A percentile compares a stretch with the other conserved stretches of the same genome.
Conservation (phyloP, 169 alveolate species). For the Ichthyophthirius multifiliis region DNA sequence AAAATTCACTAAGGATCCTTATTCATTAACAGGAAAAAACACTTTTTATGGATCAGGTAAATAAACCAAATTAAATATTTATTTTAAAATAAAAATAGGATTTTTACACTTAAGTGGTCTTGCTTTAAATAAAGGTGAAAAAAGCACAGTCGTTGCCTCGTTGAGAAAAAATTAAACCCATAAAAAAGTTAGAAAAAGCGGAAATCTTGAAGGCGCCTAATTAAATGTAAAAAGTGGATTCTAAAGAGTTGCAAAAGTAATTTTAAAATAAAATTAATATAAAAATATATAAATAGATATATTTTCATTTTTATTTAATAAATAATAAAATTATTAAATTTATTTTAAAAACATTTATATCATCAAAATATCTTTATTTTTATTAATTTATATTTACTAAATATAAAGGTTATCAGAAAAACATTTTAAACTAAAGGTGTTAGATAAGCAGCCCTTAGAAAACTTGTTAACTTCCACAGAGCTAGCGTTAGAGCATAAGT, state of each 20-base stretch:
- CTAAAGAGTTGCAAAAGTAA: conserved; percentile 8
- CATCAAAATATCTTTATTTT: not conserved
- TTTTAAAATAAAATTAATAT: no score
- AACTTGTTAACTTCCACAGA: conserved; percentile 14
- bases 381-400: not conserved
- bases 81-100: not conserved
- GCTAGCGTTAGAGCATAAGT: conserved; percentile 9
- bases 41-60: conserved; percentile 16
- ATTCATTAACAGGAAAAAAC: conserved; percentile 4
- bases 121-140: not conserved
- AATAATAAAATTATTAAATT: no score
- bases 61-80: no score
- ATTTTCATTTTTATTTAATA: no score
- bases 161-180: not conserved
- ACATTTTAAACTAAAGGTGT: conserved; percentile 5
- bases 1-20: conserved; percentile 6
- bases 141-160: not conserved
- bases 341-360: no score
- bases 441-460: not conserved
- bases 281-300: not conserved
- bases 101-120: not conserved
- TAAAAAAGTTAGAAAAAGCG: not conserved
- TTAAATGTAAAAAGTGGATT: not conserved
- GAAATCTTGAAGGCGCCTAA: not conserved
- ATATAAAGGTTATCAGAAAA: not conserved